Conservation (phyloP, 345 rosid genomes). For the Balakata baccata region DNA sequence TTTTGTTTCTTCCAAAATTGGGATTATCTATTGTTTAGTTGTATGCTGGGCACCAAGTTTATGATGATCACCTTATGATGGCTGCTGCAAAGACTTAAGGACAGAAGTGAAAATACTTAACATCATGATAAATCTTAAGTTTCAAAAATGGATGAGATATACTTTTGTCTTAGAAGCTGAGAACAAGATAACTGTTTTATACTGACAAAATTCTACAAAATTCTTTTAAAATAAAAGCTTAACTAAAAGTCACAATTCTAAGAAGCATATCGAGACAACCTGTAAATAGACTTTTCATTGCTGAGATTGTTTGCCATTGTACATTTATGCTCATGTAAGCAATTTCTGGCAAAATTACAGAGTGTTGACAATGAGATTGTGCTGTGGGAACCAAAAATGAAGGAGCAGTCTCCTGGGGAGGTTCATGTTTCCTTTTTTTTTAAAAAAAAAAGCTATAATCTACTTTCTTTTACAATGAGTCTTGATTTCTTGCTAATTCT, state of each 20-base stretch:
- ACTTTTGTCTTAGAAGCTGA: too few relatives aligned
- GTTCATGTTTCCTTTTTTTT: conserved; percentile 46
- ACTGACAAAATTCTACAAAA: too few relatives aligned
- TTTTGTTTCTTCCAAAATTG: not conserved
- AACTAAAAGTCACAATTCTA: too few relatives aligned
- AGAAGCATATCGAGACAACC: too few relatives aligned
- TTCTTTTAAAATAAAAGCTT: too few relatives aligned
- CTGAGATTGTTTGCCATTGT: not conserved
- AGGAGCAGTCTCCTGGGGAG: conserved; percentile 98
- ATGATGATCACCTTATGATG: conserved; percentile 1
- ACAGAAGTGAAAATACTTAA: not conserved
- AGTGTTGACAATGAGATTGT: conserved; percentile 96
- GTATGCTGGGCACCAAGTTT: not conserved
- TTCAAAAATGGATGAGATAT: not conserved
- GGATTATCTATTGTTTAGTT: not conserved
- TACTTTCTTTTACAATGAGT: too few relatives aligned
- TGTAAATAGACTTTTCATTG: too few relatives aligned
- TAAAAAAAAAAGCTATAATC: too few relatives aligned
- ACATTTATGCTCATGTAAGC: conserved; percentile 6
- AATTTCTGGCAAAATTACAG: conserved; percentile 38
- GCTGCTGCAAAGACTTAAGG: not conserved
- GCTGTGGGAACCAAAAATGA: conserved; percentile 91
- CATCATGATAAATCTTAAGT: not conserved
- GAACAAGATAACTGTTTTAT: too few relatives aligned
- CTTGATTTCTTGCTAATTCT: too few relatives aligned